phyloP scores from a whole-genome alignment of 768 basidiomycete species.

The Boletales sp. region DNA sequence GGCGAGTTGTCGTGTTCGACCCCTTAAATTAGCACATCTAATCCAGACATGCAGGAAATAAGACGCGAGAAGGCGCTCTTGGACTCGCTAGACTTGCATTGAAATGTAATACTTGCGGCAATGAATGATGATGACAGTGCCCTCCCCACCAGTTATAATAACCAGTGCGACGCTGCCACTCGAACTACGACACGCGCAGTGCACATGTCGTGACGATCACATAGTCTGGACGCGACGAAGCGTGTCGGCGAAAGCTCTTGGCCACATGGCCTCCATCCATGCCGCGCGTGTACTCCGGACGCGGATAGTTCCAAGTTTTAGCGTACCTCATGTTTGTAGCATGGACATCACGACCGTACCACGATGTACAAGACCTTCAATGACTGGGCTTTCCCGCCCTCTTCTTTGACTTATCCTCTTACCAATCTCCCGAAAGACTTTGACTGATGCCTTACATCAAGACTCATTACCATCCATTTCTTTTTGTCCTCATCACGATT shows the following conservation, averaged over 20 bases:
- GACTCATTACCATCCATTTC: slow-evolving; percentile 57
- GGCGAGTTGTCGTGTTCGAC: slow-evolving; percentile 43
- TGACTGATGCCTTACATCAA: slow-evolving; percentile 41
- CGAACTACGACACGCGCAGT: slow-evolving; percentile 8
- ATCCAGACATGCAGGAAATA: slow-evolving; percentile 57
- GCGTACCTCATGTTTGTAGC: slow-evolving; percentile 32
- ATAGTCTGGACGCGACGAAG: slow-evolving; percentile 4
- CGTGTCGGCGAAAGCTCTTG: slow-evolving; percentile 6
- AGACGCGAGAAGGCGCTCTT: slow-evolving; percentile 85
- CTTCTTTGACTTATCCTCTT: slow-evolving; percentile 11
- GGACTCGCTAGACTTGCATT: slow-evolving; percentile 72
- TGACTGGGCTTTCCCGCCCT: slow-evolving; percentile 10
- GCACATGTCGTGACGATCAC: slow-evolving; percentile 11
- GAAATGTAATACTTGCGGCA: slow-evolving; percentile 24
- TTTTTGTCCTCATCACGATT: slow-evolving; percentile 62
- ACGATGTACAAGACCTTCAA: slow-evolving; percentile 21
- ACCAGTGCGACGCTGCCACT: slow-evolving; percentile 5
- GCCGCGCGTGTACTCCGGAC: neutral
- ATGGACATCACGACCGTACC: slow-evolving; percentile 26
- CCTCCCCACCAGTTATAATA: slow-evolving; percentile 4
- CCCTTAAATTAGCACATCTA: slow-evolving; percentile 1
- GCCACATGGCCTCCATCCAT: slow-evolving; percentile 4
- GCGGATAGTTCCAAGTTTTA: slow-evolving; percentile 1
- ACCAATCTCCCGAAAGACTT: slow-evolving; percentile 7
- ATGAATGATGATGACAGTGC: slow-evolving; percentile 15